phyloP scores from a whole-genome alignment of 1,284 basidiomycete species.

The Exobasidium cylindrosporum region DNA sequence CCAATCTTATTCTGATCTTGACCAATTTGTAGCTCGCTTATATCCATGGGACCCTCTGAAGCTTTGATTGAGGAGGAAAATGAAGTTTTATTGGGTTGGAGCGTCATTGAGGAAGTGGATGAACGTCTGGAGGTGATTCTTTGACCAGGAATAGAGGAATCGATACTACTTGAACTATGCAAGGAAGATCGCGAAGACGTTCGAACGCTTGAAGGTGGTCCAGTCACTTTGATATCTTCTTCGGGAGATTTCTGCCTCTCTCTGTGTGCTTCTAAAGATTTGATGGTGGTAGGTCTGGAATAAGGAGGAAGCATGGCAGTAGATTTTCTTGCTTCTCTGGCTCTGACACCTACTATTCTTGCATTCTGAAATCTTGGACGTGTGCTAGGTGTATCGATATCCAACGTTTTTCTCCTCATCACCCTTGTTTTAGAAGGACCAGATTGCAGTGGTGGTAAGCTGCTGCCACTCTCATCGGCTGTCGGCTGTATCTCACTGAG shows the following conservation, averaged over 20 bases:
- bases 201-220: background rate
- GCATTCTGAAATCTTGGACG: background rate
- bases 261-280: background rate
- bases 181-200: background rate
- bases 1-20: background rate
- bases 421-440: background rate
- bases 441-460: background rate
- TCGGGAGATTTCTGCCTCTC: background rate
- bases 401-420: conserved; percentile 7
- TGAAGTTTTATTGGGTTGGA: no score
- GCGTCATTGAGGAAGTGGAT: no score
- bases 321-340: background rate
- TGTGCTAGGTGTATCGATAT: background rate
- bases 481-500: background rate
- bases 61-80: background rate
- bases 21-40: background rate
- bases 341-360: background rate
- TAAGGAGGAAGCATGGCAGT: background rate
- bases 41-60: conserved; percentile 4
- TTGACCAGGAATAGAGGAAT: background rate
- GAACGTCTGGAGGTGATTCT: no score
- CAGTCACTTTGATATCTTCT: background rate
- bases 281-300: background rate
- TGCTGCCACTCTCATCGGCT: background rate
- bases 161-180: background rate